Conservation (phyloP, 495 filamentous ascomycete species). For the Penicillium soppii region DNA sequence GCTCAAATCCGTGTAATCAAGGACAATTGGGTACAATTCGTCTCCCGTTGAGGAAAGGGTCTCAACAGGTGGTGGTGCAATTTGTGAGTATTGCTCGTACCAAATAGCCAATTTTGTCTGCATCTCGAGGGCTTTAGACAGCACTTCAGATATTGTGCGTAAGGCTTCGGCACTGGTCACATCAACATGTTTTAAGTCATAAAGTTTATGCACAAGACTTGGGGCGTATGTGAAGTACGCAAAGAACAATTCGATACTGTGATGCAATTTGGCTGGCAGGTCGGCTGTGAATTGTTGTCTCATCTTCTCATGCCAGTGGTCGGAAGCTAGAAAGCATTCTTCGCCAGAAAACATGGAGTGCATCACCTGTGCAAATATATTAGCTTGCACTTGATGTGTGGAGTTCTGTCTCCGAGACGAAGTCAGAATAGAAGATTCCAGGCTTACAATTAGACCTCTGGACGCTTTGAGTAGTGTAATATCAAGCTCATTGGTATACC, state of each 20-base stretch:
- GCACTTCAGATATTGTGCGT: slow-evolving; percentile 15
- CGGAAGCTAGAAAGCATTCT: slow-evolving; percentile 29
- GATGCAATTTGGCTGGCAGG: slow-evolving; percentile 13
- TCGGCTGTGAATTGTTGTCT: slow-evolving; percentile 17
- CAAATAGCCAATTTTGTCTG: slow-evolving; percentile 21
- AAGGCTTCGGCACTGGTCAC: slow-evolving; percentile 7
- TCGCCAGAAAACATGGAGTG: slow-evolving; percentile 35
- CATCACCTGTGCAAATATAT: slow-evolving; percentile 26
- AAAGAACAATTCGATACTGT: slow-evolving; percentile 31
- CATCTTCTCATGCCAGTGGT: slow-evolving; percentile 35
- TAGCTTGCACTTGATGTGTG: not conserved
- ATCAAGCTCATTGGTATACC: slow-evolving; percentile 29
- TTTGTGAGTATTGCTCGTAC: slow-evolving; percentile 25
- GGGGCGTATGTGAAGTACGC: slow-evolving; percentile 31
- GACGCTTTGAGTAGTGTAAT: slow-evolving; percentile 29
- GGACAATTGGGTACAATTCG: slow-evolving; percentile 21
- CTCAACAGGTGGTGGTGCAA: slow-evolving; percentile 23
- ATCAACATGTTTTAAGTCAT: slow-evolving; percentile 21
- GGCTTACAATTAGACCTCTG: slow-evolving; percentile 33
- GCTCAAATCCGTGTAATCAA: slow-evolving; percentile 26
- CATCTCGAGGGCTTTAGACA: slow-evolving; percentile 23
- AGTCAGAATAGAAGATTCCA: not conserved
- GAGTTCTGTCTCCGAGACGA: too few species aligned
- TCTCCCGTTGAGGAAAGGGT: slow-evolving; percentile 20
- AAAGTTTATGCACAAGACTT: slow-evolving; percentile 31